Base-by-base conservation (phyloP, 331 rosid species). In the Cucumis variabilis region DNA sequence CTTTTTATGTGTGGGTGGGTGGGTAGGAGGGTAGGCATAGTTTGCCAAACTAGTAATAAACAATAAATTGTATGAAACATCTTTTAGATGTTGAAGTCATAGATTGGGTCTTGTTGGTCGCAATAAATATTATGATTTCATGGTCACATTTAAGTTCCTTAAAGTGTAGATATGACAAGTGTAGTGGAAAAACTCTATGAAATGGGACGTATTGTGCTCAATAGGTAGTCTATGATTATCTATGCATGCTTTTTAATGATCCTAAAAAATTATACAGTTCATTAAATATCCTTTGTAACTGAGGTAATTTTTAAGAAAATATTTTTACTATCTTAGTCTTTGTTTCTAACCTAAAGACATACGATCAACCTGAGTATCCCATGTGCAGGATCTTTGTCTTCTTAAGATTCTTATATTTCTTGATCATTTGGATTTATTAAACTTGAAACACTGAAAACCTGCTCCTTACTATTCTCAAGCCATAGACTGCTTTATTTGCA, bases 401-500 rank as follows among this genome's bases (percentile, higher is more conserved):
- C 60, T 33, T 21, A 50, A 53, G 1, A 0, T 72, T 55, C 15
- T 53, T n/a, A 15, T 85, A 72, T 85, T 55, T 55, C 33, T 71
- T 72, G 53, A 37, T 85, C 70, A 53, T 51, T 85, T 55, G 1
- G 81, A 46, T 71, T 28, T 67, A 8, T n/a, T 6, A 33, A 46
- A 51, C 13, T 9, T 20, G 13, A 27, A 41, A 20, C 41, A 74
- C 27, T 89, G 81, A 67, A 69, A 84, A 28, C 86, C 41, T 13
- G 2, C 69, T 85, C 13, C 30, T n/a, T 85, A 10, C 87, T 46
- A n/a, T 84, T 76, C 28, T 7, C 53, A 94, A 98, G 94, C 90
- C 19, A 93, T 87, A n/a, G 94, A 92, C 88, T 97, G 99, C 88
- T 94, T 79, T 90, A 92, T 91, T 83, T 96, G 98, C 89, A 96